Evolutionary conservation across 176 grass and related monocot genomes (phyloP).

Genomic region (Oryza meridionalis): DNA sequence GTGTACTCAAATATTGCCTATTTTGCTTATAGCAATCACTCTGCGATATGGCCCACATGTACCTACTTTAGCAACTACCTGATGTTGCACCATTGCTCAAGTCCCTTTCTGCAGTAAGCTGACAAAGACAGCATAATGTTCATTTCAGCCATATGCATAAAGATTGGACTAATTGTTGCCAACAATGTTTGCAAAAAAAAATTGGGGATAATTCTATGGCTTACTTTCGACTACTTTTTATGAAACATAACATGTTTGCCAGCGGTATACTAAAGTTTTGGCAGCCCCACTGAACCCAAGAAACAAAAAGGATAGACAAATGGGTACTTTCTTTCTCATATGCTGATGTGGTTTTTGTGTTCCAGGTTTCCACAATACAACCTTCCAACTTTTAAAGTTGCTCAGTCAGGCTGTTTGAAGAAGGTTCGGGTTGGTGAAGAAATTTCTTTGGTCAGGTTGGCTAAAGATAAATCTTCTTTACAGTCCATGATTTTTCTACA

Average conservation of each 20-base stretch:
- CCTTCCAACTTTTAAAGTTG: slow-evolving; percentile 87
- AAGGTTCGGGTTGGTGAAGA: slow-evolving; percentile 94
- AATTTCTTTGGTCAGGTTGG: slow-evolving; percentile 92
- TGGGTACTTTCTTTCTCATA: neutral
- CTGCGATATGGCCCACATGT: slow-evolving; percentile 10
- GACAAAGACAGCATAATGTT: slow-evolving; percentile 4
- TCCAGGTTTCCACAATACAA: slow-evolving; percentile 98
- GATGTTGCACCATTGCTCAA: slow-evolving; percentile 8
- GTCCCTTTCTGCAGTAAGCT: neutral
- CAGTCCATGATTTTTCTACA: neutral
- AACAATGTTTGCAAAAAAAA: neutral
- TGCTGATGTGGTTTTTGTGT: slow-evolving; percentile 36
- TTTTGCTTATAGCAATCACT: neutral
- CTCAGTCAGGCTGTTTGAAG: slow-evolving; percentile 68
- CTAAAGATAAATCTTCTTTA: slow-evolving; percentile 19
- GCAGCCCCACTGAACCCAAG: neutral
- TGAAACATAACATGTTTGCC: slow-evolving; percentile 29
- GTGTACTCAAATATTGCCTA: neutral
- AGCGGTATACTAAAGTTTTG: neutral
- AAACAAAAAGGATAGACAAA: slow-evolving; percentile 14
- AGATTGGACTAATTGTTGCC: neutral
- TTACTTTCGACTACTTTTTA: neutral
- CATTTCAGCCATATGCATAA: neutral
- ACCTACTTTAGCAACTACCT: slow-evolving; percentile 17
- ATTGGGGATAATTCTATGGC: neutral